These are phyloP conservation scores for Nicotiana noctiflora DNA, from an alignment of 257 asterid genomes.

Conservation along the genomic window DNA sequence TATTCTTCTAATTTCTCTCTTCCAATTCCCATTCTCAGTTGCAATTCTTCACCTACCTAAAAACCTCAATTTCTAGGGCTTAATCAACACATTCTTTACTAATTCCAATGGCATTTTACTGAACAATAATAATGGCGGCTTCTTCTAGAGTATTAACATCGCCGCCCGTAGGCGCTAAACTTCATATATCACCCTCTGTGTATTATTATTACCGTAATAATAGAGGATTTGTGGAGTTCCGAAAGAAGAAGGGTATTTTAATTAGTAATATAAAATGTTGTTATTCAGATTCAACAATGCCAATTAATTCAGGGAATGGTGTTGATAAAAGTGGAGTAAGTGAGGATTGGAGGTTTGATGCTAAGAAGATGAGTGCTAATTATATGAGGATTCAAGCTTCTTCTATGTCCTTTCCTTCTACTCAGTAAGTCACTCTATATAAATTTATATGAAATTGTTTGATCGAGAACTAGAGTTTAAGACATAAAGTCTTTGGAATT, in stretches of 20 bases:
- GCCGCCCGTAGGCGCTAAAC: constrained; percentile 25
- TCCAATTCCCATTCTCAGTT: not conserved
- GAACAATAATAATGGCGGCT: constrained; percentile 39
- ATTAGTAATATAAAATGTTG: constrained; percentile 39
- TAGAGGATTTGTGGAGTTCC: constrained; percentile 27
- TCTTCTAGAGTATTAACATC: constrained; percentile 45
- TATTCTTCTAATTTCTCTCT: not conserved
- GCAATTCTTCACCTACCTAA: not conserved
- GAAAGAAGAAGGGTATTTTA: constrained; percentile 43
- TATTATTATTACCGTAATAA: not conserved
- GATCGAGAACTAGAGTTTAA: too few species aligned
- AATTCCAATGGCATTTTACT: constrained; percentile 20
- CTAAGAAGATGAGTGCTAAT: constrained; percentile 27
- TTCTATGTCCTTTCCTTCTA: constrained; percentile 55
- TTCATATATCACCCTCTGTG: constrained; percentile 22
- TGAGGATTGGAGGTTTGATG: constrained; percentile 46
- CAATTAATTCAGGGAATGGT: constrained; percentile 38
- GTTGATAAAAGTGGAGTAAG: constrained; percentile 21
- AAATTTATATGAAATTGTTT: not conserved
- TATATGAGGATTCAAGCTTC: constrained; percentile 30
- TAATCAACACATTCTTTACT: not conserved
- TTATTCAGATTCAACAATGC: constrained; percentile 37
- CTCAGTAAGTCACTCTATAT: constrained; percentile 28
- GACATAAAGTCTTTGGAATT: too few species aligned
- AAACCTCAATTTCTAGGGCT: constrained; percentile 3